phyloP scores from a whole-genome alignment of 2,329 filamentous ascomycete species.

The Didymella exigua region DNA sequence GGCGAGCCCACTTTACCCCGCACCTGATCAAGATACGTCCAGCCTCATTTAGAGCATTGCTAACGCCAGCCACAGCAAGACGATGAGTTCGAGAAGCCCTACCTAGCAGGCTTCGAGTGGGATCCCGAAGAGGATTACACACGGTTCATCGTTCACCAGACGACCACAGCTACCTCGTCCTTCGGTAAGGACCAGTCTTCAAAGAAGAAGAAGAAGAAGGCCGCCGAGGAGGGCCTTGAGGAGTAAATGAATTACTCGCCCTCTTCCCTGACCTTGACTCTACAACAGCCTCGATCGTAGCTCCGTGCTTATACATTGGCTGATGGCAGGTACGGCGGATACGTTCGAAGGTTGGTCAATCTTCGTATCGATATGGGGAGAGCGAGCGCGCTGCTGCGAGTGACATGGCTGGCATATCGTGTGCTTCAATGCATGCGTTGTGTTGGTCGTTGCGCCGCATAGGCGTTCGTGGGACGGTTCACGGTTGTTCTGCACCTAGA shows the following conservation, averaged over 20 bases:
- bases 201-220: conserved; percentile 50
- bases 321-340: conserved; percentile 28
- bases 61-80: conserved; percentile 67
- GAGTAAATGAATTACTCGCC: conserved; percentile 48
- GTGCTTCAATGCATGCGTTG: conserved; percentile 24
- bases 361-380: conserved; percentile 43
- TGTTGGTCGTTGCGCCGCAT: conserved; percentile 20
- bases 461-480: conserved; percentile 29
- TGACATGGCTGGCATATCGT: conserved; percentile 19
- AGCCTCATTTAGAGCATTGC: conserved; percentile 5
- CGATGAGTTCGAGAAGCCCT: conserved; percentile 85
- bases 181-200: conserved; percentile 52
- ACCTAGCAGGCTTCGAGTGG: conserved; percentile 95
- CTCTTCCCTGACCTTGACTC: conserved; percentile 43
- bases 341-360: conserved; percentile 35
- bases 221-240: conserved; percentile 30
- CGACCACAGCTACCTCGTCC: conserved; percentile 59
- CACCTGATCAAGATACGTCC: background rate
- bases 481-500: conserved; percentile 24
- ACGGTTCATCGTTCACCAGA: conserved; percentile 83
- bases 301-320: conserved; percentile 28
- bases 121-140: conserved; percentile 92
- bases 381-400: conserved; percentile 36
- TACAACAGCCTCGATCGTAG: conserved; percentile 31
- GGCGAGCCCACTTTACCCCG: conserved; percentile 7